phyloP scores from a whole-genome alignment of 345 rosid genomes.

The Linum usitatissimum region DNA sequence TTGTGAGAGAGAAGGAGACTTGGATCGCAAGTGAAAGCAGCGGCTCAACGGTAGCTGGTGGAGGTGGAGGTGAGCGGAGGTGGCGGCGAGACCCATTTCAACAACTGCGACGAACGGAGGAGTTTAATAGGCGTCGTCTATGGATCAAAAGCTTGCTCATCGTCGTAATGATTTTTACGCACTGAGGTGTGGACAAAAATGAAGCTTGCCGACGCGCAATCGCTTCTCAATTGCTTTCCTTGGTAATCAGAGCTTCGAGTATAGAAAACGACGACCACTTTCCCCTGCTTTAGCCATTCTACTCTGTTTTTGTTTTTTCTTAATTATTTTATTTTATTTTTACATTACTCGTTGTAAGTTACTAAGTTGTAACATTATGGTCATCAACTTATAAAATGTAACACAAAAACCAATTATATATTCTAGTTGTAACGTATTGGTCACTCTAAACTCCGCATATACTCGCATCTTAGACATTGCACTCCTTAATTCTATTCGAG shows the following conservation, averaged over 20 bases:
- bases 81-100: background rate
- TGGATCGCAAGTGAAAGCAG: conserved; percentile 9
- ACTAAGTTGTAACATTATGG: no score
- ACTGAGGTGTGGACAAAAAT: background rate
- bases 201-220: background rate
- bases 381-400: no score
- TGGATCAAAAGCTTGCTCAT: background rate
- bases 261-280: no score
- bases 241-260: conserved; percentile 13
- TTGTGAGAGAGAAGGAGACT: background rate
- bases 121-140: background rate
- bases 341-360: no score
- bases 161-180: background rate
- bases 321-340: no score
- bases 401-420: no score
- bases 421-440: no score
- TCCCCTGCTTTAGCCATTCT: no score
- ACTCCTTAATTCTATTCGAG: no score
- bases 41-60: conserved; percentile 1
- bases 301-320: no score
- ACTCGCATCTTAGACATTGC: no score
- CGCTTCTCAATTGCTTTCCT: conserved; percentile 11
- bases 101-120: background rate
- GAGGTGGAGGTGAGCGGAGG: background rate
- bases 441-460: no score